phyloP scores from a whole-genome alignment of 1,284 basidiomycete species.

The Cutaneotrichosporon sp. region DNA sequence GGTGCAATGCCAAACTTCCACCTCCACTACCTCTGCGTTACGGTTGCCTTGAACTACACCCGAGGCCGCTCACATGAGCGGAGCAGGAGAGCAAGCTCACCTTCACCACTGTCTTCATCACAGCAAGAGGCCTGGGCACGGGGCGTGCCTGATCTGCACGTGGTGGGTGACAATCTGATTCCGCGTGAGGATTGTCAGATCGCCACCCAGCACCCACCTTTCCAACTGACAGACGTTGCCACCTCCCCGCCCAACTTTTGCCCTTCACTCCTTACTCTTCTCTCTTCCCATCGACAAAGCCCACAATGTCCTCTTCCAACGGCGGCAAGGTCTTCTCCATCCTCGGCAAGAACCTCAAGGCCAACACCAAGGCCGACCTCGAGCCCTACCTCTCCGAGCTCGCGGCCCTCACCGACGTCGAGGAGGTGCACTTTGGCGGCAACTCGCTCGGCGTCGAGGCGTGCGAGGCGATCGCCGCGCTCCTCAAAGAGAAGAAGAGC shows the following conservation, averaged over 20 bases:
- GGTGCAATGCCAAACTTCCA: too few species aligned
- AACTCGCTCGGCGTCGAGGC: slow-evolving; percentile 97
- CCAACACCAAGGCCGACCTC: slow-evolving; percentile 76
- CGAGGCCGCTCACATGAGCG: too few species aligned
- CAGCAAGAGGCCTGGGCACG: too few species aligned
- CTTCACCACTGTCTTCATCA: too few species aligned
- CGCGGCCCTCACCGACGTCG: slow-evolving; percentile 63
- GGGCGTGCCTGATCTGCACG: background rate
- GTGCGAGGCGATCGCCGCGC: slow-evolving; percentile 78
- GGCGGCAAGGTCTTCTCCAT: slow-evolving; percentile 60
- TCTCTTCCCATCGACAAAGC: slow-evolving; percentile 1
- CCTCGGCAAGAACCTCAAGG: slow-evolving; percentile 76
- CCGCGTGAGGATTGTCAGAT: background rate
- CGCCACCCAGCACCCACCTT: background rate
- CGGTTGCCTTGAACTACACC: too few species aligned
- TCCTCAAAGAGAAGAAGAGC: slow-evolving; percentile 68
- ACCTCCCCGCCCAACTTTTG: slow-evolving; percentile 4
- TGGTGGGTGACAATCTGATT: background rate
- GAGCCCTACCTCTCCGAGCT: slow-evolving; percentile 72
- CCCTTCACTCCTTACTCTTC: too few species aligned
- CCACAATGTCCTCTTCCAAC: slow-evolving; percentile 23
- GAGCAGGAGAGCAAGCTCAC: background rate
- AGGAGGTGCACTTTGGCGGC: slow-evolving; percentile 91
- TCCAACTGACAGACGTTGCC: background rate
- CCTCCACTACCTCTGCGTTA: too few species aligned